Evolutionary conservation across 2,329 filamentous ascomycete genomes (phyloP).

Genomic region (Trichoderma hamatum): DNA sequence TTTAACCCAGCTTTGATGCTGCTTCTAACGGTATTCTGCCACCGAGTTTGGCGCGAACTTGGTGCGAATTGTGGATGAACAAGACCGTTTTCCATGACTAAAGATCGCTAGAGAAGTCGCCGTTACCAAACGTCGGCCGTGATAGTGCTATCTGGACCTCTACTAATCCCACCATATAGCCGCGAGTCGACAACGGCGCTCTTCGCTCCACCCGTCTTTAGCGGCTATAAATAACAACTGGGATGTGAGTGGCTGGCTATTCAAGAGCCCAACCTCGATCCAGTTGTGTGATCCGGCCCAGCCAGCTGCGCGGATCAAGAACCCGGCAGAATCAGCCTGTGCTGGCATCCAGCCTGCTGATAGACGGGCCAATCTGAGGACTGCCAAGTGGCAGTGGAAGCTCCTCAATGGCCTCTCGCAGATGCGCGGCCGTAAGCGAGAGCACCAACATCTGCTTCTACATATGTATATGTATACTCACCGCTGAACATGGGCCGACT

Average conservation of each 20-base stretch:
- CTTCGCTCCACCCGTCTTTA: background rate
- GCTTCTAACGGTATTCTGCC: background rate
- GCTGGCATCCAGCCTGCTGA: constrained; percentile 8
- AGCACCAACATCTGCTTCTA: background rate
- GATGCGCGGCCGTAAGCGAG: constrained; percentile 13
- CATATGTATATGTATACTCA: background rate
- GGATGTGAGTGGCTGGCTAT: background rate
- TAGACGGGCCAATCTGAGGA: background rate
- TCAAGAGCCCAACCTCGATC: constrained; percentile 4
- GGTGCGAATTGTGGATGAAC: background rate
- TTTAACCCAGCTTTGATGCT: background rate
- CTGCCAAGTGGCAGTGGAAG: background rate
- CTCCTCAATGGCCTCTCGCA: background rate
- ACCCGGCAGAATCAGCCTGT: background rate
- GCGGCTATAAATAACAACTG: constrained; percentile 15
- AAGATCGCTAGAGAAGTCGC: background rate
- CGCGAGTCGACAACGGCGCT: background rate
- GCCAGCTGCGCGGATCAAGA: background rate
- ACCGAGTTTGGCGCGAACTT: background rate
- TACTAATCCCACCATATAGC: background rate
- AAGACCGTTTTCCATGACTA: constrained; percentile 1
- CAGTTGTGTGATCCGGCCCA: background rate
- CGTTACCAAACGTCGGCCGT: background rate
- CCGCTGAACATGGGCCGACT: constrained; percentile 14
- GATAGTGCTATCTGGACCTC: background rate